Percentiles rank a stretch among this genome's conserved stretches.
Conservation (phyloP, 179 eudicot species). For the Gypsophila paniculata region DNA sequence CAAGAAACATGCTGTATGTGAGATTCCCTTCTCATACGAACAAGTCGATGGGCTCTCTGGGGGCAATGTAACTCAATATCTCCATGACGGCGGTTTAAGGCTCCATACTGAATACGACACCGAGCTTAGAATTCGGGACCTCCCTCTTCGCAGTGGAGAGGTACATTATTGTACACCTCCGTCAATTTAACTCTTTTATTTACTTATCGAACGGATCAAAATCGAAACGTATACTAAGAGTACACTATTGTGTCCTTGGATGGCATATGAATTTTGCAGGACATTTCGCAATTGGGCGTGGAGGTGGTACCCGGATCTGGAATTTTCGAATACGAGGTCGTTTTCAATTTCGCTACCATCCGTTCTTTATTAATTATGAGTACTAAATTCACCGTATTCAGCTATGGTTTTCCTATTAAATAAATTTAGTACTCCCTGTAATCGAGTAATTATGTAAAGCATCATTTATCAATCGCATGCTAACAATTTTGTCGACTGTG, state of each 20-base stretch:
- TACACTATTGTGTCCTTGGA: neutral
- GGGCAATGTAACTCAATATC: neutral
- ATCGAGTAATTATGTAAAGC: no score
- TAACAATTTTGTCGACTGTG: neutral
- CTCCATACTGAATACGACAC: neutral
- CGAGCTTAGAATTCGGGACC: no score
- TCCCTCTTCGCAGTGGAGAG: neutral
- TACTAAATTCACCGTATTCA: no score
- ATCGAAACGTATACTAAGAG: neutral
- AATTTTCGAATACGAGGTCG: neutral
- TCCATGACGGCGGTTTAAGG: neutral
- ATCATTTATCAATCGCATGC: neutral
- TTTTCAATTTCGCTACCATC: neutral
- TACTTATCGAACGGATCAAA: neutral
- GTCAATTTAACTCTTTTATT: neutral
- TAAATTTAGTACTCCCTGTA: no score
- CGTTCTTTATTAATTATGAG: no score
- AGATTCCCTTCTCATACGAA: constrained; percentile 7
- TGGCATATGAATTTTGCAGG: neutral
- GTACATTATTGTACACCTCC: neutral
- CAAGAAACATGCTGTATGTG: neutral
- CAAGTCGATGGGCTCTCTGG: neutral
- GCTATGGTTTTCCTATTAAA: neutral
- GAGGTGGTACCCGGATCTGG: neutral
- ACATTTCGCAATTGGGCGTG: neutral